These are phyloP conservation scores for Chlamydomonas sp. DNA, from an alignment of 139 green algal species.

Conservation along the genomic window DNA sequence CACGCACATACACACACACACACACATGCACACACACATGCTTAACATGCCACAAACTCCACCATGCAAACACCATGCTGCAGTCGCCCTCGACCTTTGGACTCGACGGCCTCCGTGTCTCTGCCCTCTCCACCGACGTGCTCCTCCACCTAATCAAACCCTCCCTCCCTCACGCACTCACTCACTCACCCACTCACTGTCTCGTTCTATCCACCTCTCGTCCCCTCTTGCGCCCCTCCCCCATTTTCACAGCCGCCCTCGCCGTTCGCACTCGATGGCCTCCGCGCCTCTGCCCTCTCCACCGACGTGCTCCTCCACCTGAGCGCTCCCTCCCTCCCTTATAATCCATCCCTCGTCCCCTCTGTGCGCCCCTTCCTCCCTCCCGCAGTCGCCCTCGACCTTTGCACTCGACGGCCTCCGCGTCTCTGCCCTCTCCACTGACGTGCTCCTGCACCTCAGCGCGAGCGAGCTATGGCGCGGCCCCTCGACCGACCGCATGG, in stretches of 20 bases:
- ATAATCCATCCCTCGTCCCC: no score
- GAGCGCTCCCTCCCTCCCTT: no score
- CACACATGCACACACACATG: no score
- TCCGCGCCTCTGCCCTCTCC: conserved; percentile 23
- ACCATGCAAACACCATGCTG: no score
- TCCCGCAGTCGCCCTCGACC: background rate
- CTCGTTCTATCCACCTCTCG: no score
- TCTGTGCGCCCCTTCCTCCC: background rate
- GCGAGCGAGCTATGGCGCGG: conserved; percentile 36
- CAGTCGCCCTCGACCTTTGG: no score
- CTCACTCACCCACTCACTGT: no score
- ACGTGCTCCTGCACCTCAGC: conserved; percentile 27
- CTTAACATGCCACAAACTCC: no score
- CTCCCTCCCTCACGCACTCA: background rate
- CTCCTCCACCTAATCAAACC: background rate
- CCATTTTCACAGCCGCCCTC: background rate
- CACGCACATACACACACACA: no score
- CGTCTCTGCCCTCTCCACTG: conserved; percentile 20
- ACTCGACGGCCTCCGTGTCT: background rate
- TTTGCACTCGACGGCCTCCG: conserved; percentile 13
- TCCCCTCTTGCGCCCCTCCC: no score
- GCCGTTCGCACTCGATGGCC: background rate
- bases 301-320: conserved; percentile 28
- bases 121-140: background rate
- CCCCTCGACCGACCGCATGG: conserved; percentile 55